Base-by-base conservation (phyloP, 306 rosid genomes). In the Malus fusca region DNA sequence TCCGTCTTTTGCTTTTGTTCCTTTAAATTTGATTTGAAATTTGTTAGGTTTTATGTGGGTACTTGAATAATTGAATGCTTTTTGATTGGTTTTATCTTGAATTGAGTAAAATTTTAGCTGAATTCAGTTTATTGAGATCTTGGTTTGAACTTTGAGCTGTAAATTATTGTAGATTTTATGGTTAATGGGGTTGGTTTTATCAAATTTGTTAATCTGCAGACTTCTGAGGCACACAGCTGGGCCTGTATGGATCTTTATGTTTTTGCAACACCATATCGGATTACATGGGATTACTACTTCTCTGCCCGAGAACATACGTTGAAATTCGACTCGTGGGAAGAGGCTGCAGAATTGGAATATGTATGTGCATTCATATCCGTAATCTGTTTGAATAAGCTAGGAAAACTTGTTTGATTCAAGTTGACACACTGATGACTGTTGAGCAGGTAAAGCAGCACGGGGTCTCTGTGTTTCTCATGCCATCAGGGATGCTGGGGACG, bases 251-350 rank as follows among this genome's bases (percentile, higher is more conserved):
- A 95, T 81, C 88, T 95, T 6, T 95, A 95, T 84, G 97, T 95
- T 44, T 95, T 95, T 30, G 97, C 98, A 7, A 95, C 98, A 2
- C 98, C 98, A 1, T 95, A 95, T 81, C 87, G 96, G 83, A 83
- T 95, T 26, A 95, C 98, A 8, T 95, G 98, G 98, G 98, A 95
- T 78, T 95, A 95, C 88, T 92, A 90, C 86, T 95, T 95, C 82
- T 71, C 95, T 80, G 81, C 92, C n/a, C 83, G 89, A 40, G 96
- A 90, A 60, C 97, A 92, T 82, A 86, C 96, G 6, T 85, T 95
- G 79, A 88, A 79, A 48, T 88, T 95, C 25, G 93, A 88, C 33
- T 92, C 98, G 0, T 95, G 98, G 98, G 98, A 95, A 83, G 98
- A 95, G 83, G 82, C 84, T 64, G 97, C 97, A n/a, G 98, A 95